Base-by-base conservation (phyloP, 163 green algal species). In the Picocystis sp. region DNA sequence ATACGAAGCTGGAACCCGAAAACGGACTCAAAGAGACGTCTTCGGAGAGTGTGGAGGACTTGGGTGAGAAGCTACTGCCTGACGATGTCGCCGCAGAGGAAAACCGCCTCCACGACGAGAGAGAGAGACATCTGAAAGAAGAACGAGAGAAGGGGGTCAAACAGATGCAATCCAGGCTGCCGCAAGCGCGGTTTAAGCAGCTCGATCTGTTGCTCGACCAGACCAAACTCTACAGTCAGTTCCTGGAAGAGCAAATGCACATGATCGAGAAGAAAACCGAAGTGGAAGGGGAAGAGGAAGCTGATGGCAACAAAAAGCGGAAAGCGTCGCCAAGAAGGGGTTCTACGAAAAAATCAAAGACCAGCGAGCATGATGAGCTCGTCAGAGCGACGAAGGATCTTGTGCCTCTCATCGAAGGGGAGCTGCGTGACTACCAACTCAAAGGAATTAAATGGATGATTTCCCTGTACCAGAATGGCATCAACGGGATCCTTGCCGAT, bases 401-500 rank as follows among this genome's bases (percentile, higher is more conserved):
- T 21, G 65, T 87, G 53, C 84, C 86, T 2, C 70, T 92, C 13
- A 80, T 94, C 11, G 57, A 61, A 8, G 79, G 46, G 11, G 69
- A 83, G 24, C 66, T 97, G 61, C 73, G 84, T 0, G 77, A 86
- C 53, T 95, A 97, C 63, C 87, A 95, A 73, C 60, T 95, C 21
- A 82, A 85, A 50, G 90, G 90, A 11, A 77, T 97, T 9, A 81
- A 77, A 22, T 97, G 88, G 88, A 63, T 99, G 24, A 83, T 93
- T 42, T 87, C 77, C 13, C 76, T 96, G 21, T 95, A 79, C 59
- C 66, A 86, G 52, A 98, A 98, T 63, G 90, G 90, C 15, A 71
- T 97, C 47, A 97, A 93, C 51, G 86, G 86, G 60, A 95, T 95
- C 57, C 68, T 95, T 34, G 86, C 83, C 3, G 86, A 95, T 62